phyloP scores from a whole-genome alignment of 2,329 filamentous ascomycete genomes.

The Rutstroemia sydowiana region DNA sequence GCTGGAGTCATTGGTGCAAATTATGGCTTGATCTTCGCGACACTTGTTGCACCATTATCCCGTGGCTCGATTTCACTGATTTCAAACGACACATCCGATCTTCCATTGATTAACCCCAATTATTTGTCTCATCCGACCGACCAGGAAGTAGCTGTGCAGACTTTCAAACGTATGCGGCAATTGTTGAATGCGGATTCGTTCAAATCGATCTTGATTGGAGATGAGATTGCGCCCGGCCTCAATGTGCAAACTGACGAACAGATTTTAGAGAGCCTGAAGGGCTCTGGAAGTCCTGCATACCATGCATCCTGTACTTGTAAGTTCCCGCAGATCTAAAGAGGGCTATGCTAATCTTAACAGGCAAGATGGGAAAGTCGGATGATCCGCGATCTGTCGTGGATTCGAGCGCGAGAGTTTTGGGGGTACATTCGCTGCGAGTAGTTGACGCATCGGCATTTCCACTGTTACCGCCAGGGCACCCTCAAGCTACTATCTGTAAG shows the following conservation, averaged over 20 bases:
- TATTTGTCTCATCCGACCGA: slow-evolving; percentile 1
- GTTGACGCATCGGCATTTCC: neutral
- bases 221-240: neutral
- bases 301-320: neutral
- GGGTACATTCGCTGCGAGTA: neutral
- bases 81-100: slow-evolving; percentile 1
- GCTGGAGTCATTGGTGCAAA: neutral
- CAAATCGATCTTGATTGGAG: neutral
- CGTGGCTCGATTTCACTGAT: neutral
- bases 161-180: neutral
- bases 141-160: slow-evolving; percentile 1
- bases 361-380: neutral
- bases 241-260: neutral
- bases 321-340: neutral
- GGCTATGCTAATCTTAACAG: neutral
- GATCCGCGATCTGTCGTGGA: neutral
- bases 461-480: neutral
- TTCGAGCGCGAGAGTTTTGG: neutral
- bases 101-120: slow-evolving; percentile 1
- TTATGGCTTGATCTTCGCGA: neutral
- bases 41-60: neutral
- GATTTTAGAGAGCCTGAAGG: neutral
- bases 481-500: slow-evolving; percentile 3
- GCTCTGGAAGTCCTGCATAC: neutral
- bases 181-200: neutral